phyloP scores from a whole-genome alignment of 352 stramenopile species.

The Pythium pyrilobum region DNA sequence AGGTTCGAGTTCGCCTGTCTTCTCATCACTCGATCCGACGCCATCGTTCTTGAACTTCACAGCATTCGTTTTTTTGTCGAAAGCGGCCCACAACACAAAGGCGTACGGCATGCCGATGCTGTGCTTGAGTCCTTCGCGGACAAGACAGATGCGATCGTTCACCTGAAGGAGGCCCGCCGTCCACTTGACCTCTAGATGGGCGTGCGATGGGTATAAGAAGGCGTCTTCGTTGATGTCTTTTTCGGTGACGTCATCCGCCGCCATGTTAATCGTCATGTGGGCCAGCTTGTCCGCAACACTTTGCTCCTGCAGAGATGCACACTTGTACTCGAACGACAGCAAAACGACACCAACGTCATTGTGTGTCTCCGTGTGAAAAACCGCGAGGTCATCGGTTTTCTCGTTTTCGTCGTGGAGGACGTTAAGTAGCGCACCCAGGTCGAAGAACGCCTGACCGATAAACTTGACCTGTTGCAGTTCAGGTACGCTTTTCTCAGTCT shows the following conservation, averaged over 20 bases:
- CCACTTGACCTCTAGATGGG: slow-evolving; percentile 37
- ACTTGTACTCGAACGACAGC: slow-evolving; percentile 48
- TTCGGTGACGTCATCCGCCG: slow-evolving; percentile 21
- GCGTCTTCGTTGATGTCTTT: slow-evolving; percentile 18
- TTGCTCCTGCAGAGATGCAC: slow-evolving; percentile 27
- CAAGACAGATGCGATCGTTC: slow-evolving; percentile 34
- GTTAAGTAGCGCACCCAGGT: slow-evolving; percentile 32
- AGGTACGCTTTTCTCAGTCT: slow-evolving; percentile 8
- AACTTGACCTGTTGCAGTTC: slow-evolving; percentile 20
- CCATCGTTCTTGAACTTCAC: slow-evolving; percentile 1
- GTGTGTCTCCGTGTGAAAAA: slow-evolving; percentile 28
- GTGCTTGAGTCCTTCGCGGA: slow-evolving; percentile 33
- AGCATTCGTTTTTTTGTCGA: background rate
- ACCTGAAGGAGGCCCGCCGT: slow-evolving; percentile 18
- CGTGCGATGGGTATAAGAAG: slow-evolving; percentile 36
- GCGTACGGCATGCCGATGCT: slow-evolving; percentile 44
- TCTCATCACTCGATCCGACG: background rate
- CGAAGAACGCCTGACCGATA: slow-evolving; percentile 41
- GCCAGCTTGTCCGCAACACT: slow-evolving; percentile 12
- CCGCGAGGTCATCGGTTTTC: slow-evolving; percentile 32
- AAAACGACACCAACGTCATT: slow-evolving; percentile 36
- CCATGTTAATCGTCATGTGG: slow-evolving; percentile 26
- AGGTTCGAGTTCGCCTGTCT: background rate
- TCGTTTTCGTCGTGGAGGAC: slow-evolving; percentile 42
- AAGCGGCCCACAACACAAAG: slow-evolving; percentile 30